These are phyloP conservation scores for Diatrype stigma DNA, from an alignment of 2,329 filamentous ascomycete species.

Conservation along the genomic window DNA sequence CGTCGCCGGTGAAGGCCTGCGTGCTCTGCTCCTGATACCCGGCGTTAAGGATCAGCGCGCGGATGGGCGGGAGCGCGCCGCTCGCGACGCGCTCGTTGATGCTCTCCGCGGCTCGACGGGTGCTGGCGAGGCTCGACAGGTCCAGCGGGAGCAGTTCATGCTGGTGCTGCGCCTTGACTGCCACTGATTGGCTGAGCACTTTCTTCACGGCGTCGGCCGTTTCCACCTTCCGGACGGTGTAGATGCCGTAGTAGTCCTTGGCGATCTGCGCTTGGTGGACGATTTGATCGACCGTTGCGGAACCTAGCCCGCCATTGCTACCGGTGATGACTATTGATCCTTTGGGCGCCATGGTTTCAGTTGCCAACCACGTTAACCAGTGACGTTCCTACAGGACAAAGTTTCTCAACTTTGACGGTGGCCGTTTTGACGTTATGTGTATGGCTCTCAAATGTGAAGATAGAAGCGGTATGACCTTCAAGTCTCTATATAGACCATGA, in stretches of 20 bases:
- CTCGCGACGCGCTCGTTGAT: conserved; percentile 16
- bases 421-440: neutral
- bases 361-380: neutral
- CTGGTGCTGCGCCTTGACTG: conserved; percentile 17
- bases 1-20: conserved; percentile 27
- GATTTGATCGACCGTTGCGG: conserved; percentile 28
- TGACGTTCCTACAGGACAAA: neutral
- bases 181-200: conserved; percentile 17
- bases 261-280: conserved; percentile 25
- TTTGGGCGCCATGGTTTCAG: conserved; percentile 7
- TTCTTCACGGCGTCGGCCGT: conserved; percentile 25
- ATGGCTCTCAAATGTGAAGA: no score
- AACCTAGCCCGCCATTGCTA: conserved; percentile 35
- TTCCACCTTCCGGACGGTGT: conserved; percentile 31
- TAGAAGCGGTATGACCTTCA: no score
- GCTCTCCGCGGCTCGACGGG: conserved; percentile 11
- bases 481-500: no score
- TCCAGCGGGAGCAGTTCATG: conserved; percentile 29
- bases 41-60: conserved; percentile 22
- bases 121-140: conserved; percentile 12
- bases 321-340: conserved; percentile 35
- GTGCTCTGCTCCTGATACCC: conserved; percentile 18
- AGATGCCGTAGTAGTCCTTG: conserved; percentile 30
- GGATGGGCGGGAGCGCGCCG: conserved; percentile 22
- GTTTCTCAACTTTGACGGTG: neutral